Base-by-base conservation (phyloP, 176 grass and related monocot genomes). In the Hyparrhenia diplandra region DNA sequence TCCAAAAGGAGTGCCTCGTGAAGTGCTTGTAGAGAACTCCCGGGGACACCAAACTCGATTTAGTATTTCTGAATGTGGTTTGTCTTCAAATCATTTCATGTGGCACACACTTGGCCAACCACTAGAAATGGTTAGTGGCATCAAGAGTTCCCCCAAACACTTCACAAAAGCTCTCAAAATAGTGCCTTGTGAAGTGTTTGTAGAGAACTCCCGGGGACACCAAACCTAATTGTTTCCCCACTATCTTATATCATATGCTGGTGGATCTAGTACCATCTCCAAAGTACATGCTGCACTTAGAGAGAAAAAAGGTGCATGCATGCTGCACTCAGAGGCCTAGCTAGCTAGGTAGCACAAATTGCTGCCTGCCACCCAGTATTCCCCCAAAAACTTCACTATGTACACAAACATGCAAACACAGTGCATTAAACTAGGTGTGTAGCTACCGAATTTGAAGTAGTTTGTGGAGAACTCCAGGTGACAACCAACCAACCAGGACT, bases 71-170 rank as follows among this genome's bases (percentile, higher is more conserved):
- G 4, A 58, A 58, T 24, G 3, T 58, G 54, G 1, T 24, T 54
- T 36, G 35, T 62, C 54, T 58, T 58, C 4, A 28, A 70, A 13
- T 70, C 13, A 14, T 70, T 25, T 58, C 10, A 57, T 24, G n/a
- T 61, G 7, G 1, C 23, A 37, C 10, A 3, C 10, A 11, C 54
- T 14, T 39, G 2, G 5, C 4, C 6, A 21, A 0, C n/a, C 12
- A 75, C 0, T 71, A 21, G 11, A 45, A 40, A 75, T 84, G 70
- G 3, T 77, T 45, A 29, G 27, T 76, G 73, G 29, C 80, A 72
- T 73, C 52, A 0, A 89, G 67, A 89, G 83, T 91, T 89, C 77
- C 77, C 77, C 84, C 86, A 87, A 87, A 87, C 89, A 92, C 87
- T 94, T 89, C 81, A 89, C 28, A 20, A 20, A 1, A n/a, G 0